Conservation (phyloP, 73 alveolate genomes). For the Paramecium caudatum region DNA sequence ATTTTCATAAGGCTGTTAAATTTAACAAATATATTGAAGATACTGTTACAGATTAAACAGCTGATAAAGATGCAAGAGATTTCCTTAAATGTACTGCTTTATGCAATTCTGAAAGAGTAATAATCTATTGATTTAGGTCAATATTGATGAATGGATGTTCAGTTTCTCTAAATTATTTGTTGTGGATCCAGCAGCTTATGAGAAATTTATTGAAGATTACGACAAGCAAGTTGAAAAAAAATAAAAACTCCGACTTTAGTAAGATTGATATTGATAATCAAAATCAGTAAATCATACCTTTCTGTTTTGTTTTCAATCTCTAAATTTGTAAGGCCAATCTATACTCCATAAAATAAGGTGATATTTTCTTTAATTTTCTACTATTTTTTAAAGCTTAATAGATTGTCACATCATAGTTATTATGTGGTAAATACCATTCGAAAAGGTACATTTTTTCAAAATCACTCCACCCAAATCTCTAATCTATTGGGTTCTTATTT, state of each 20-base stretch:
- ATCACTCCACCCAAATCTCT: not conserved
- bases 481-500: not conserved
- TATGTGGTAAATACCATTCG: conserved; percentile 27
- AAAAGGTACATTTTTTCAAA: conserved; percentile 39
- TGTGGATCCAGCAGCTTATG: conserved; percentile 67
- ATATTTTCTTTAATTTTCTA: not conserved
- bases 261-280: conserved; percentile 29
- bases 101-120: conserved; percentile 65
- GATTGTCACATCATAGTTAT: conserved; percentile 26
- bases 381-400: not conserved
- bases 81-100: conserved; percentile 67
- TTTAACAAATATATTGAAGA: conserved; percentile 73
- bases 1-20: conserved; percentile 46
- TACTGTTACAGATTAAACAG: conserved; percentile 14
- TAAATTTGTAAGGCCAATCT: not conserved
- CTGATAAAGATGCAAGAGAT: conserved; percentile 75
- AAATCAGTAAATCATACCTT: not conserved
- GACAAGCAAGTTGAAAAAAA: conserved; percentile 65
- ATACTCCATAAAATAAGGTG: not conserved
- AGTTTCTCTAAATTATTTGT: conserved; percentile 69
- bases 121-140: not conserved
- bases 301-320: not conserved
- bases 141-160: conserved; percentile 73
- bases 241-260: conserved; percentile 39
- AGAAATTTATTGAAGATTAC: conserved; percentile 72